Evolutionary conservation across 2,329 filamentous ascomycete species (phyloP), one percentile per base, ranked within the genome.

Genomic region (Escovopsis sp.): DNA sequence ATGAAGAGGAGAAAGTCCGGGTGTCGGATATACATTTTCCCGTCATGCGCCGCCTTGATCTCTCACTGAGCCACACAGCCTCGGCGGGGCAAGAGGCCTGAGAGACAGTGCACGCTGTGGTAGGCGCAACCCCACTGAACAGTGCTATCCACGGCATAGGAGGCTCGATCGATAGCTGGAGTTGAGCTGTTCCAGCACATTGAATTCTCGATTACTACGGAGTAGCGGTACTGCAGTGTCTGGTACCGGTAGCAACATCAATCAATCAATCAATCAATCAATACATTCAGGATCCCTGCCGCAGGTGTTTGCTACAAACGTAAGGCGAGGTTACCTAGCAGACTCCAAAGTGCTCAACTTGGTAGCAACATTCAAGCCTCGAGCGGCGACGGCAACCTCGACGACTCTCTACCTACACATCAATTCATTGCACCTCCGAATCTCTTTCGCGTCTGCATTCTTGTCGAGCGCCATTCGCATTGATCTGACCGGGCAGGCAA

Each of bases 321-420:
- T 39, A 39, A 39, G 30, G 37, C 37, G 24, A 12, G 15, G 37
- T 39, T 39, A 38, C 36, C 36, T 39, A 39, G 27, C 29, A 15
- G 30, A 10, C 20, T 37, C 7, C 10, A 20, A 20, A 20, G n/a
- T 31, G 29, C 14, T 32, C 27, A 39, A 16, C 8, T 13, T 25
- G 13, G 16, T 32, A 39, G 14, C 27, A 9, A 3, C 8, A 30
- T 30, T 30, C 37, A 33, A 31, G 24, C 37, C 37, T 32, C 27
- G 27, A 30, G 27, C 15, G 24, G 29, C 30, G 37, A 32, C 37
- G n/a, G 16, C 37, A 39, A 39, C 37, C 14, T 38, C n/a, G 11
- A 38, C 27, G 15, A 24, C 27, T 20, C 16, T 12, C 24, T n/a
- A 30, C 37, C 13, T 9, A 10, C 29, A 30, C 25, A 30, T 31